Evolutionary conservation across 495 filamentous ascomycete genomes (phyloP), one percentile per base, ranked within the genome.

Genomic region (Annulohypoxylon stygium): DNA sequence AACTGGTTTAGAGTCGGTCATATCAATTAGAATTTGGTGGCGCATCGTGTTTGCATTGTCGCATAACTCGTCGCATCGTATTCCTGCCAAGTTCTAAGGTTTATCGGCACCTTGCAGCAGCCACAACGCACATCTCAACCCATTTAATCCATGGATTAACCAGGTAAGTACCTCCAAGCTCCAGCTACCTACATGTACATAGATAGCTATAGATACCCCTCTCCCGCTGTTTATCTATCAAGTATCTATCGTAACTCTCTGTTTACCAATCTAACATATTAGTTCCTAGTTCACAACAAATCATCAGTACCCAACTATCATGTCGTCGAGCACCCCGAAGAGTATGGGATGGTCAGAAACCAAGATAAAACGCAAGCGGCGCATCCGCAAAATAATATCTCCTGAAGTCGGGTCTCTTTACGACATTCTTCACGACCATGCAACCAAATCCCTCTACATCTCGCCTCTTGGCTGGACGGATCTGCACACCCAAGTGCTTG

Each of bases 401-500:
- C 81, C 84, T 23, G 77, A 83, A 51, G 67, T 74, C 10, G 82
- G 83, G 25, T 86, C 84, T 3, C 67, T 86, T 26, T 84, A 84
- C 63, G 83, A 84, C 70, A 84, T 82, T 65, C 79, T 86, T 70
- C 79, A 81, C 61, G 78, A 84, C 39, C 23, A 86, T 74, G 77
- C 79, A n/a, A 78, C 79, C 43, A 70, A 64, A 1, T 61, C 80
- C 0, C 83, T 86, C 59, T 83, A 79, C 65, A 59, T 81, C 51
- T 74, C 77, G 9, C 84, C 84, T 9, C 77, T 85, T 57, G 78
- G 73, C 75, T 86, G 84, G 84, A 85, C 81, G n/a, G 83, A 85
- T 58, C 67, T 74, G 0, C 84, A 86, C 61, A 53, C 75, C 26
- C 61, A 73, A 18, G 71, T 85, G 1, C 79, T 86, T 10, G 80